These are phyloP conservation scores for Tetratostichococcus sp. DNA, from an alignment of 139 green algal genomes.

Conservation along the genomic window DNA sequence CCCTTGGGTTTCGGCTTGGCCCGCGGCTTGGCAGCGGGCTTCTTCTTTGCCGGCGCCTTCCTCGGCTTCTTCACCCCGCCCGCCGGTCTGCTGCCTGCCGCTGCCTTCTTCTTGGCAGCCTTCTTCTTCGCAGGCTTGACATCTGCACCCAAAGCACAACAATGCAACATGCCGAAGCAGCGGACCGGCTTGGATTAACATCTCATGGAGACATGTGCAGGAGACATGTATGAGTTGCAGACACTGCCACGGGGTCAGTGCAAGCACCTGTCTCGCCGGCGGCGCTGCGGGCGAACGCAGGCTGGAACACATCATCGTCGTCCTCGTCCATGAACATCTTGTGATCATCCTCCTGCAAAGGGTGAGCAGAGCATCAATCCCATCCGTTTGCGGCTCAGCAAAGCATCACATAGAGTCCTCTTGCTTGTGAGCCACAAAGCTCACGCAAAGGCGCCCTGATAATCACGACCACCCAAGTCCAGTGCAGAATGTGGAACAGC, in stretches of 20 bases:
- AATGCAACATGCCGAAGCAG: no score
- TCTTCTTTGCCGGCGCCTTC: neutral
- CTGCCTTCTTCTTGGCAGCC: neutral
- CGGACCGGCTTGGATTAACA: no score
- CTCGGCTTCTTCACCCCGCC: no score
- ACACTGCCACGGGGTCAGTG: no score
- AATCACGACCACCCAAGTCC: no score
- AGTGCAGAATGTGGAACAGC: neutral
- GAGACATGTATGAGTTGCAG: no score
- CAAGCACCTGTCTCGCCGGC: neutral
- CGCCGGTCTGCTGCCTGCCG: no score
- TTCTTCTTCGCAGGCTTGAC: neutral
- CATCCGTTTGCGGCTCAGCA: no score
- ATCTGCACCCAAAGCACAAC: neutral
- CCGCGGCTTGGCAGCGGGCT: neutral
- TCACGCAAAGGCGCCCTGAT: no score
- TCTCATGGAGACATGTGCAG: no score
- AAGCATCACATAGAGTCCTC: no score
- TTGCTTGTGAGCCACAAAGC: no score
- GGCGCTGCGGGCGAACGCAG: neutral
- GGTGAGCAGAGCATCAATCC: neutral
- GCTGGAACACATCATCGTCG: neutral
- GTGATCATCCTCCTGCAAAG: neutral
- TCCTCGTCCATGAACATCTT: neutral
- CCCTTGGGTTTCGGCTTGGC: neutral